Evolutionary conservation across 176 grass and related monocot genomes (phyloP).

Genomic region (Elaeis guineensis): DNA sequence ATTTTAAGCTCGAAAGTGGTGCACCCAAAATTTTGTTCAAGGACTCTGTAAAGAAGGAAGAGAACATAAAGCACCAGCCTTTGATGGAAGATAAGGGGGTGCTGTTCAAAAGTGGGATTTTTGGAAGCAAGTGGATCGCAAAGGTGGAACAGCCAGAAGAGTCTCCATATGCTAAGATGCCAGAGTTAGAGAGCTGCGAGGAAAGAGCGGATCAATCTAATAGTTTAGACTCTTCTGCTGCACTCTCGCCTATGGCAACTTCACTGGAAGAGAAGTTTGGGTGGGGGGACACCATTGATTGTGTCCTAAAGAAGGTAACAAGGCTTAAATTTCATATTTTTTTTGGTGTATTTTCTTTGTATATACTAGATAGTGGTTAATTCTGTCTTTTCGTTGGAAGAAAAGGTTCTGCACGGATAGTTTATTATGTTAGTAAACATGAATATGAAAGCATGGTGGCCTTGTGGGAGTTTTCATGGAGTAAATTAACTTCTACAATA

Average conservation of each 20-base stretch:
- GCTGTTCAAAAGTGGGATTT: conserved; percentile 36
- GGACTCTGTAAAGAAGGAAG: conserved; percentile 6
- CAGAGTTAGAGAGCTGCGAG: conserved; percentile 1
- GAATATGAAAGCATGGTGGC: too few species aligned
- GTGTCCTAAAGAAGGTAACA: conserved; percentile 68
- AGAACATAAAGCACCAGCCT: conserved; percentile 21
- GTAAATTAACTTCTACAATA: too few species aligned
- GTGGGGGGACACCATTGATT: conserved; percentile 39
- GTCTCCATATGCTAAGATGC: conserved; percentile 41
- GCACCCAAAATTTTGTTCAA: conserved; percentile 7
- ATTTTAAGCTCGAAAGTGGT: conserved; percentile 49
- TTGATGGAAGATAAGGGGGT: conserved; percentile 29
- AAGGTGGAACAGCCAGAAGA: conserved; percentile 34
- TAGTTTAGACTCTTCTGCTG: conserved; percentile 23
- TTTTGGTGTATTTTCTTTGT: too few species aligned
- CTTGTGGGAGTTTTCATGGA: too few species aligned
- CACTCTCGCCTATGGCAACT: conserved; percentile 25
- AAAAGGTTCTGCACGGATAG: too few species aligned
- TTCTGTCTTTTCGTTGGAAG: too few species aligned
- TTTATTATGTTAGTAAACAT: too few species aligned
- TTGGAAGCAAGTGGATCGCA: conserved; percentile 47
- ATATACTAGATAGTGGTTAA: too few species aligned
- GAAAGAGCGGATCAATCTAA: conserved; percentile 22
- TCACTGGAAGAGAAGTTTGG: conserved; percentile 38
- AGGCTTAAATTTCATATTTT: background rate